Percentiles rank a stretch among this genome's conserved stretches.
These are phyloP conservation scores for Phytopythium ostracodes DNA, from an alignment of 352 stramenopile genomes.

Conservation along the genomic window DNA sequence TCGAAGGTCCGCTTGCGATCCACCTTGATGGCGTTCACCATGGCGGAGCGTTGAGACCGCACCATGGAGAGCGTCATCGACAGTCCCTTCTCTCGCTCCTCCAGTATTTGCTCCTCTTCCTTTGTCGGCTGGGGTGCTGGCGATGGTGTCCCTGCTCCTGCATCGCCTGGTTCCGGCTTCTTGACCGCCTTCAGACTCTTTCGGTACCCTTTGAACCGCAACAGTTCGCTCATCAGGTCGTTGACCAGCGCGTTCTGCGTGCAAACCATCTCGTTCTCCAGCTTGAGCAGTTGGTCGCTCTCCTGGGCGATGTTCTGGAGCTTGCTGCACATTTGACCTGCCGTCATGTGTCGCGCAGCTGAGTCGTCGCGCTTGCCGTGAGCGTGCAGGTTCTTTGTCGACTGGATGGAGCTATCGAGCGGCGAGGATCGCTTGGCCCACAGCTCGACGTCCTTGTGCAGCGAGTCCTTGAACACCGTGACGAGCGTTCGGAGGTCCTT, in stretches of 20 bases:
- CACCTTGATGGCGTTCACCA: conserved; percentile 49
- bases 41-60: conserved; percentile 41
- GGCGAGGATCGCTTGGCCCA: conserved; percentile 41
- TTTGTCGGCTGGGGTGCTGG: conserved; percentile 20
- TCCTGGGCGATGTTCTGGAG: conserved; percentile 79
- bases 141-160: not conserved
- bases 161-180: not conserved
- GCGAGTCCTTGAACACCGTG: conserved; percentile 75
- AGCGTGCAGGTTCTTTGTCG: conserved; percentile 18
- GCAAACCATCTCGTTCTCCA: conserved; percentile 61
- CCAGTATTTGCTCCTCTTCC: conserved; percentile 62
- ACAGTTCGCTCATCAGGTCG: conserved; percentile 56
- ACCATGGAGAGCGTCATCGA: conserved; percentile 69
- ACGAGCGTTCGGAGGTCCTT: conserved; percentile 83
- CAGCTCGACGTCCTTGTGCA: conserved; percentile 76
- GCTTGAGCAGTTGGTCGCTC: conserved; percentile 53
- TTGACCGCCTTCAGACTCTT: conserved; percentile 1
- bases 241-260: conserved; percentile 69
- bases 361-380: conserved; percentile 52
- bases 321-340: conserved; percentile 74
- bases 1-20: conserved; percentile 73
- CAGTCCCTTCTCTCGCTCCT: conserved; percentile 79
- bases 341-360: conserved; percentile 70
- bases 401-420: conserved; percentile 13
- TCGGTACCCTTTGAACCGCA: conserved; percentile 43